These are phyloP conservation scores for Cercospora citrullina DNA, from an alignment of 2,329 filamentous ascomycete genomes.

Conservation along the genomic window DNA sequence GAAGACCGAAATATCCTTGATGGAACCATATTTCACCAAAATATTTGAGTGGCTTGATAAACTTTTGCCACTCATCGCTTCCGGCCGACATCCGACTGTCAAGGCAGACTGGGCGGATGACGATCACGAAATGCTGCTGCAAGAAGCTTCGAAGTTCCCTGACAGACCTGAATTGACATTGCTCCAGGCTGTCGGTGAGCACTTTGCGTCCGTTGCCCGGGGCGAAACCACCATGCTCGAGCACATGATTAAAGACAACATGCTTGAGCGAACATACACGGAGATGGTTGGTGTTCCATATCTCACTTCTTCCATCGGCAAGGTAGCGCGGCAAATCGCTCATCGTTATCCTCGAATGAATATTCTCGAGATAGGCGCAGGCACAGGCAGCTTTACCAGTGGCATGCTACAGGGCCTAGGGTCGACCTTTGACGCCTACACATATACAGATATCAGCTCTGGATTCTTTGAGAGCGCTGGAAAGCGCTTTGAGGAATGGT, in stretches of 20 bases:
- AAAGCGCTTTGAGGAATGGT: constrained; percentile 33
- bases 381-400: constrained; percentile 47
- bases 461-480: constrained; percentile 45
- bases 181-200: constrained; percentile 13
- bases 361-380: constrained; percentile 50
- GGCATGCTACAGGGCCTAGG: constrained; percentile 39
- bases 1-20: constrained; percentile 5
- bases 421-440: constrained; percentile 42
- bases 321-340: constrained; percentile 29
- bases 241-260: constrained; percentile 14
- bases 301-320: background rate
- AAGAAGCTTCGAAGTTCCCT: background rate
- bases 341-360: constrained; percentile 46
- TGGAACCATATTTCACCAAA: constrained; percentile 9
- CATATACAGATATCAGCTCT: constrained; percentile 48
- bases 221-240: constrained; percentile 17
- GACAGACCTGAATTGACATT: constrained; percentile 4
- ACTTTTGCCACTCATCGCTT: constrained; percentile 1
- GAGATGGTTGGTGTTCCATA: constrained; percentile 8
- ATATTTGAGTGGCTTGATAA: constrained; percentile 6
- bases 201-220: constrained; percentile 6
- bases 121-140: constrained; percentile 6
- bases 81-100: constrained; percentile 9
- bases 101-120: constrained; percentile 15
- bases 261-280: constrained; percentile 15